Evolutionary conservation across 2,329 filamentous ascomycete genomes (phyloP), one percentile per base, ranked within the genome.

Genomic region (Xylariaceae sp.): DNA sequence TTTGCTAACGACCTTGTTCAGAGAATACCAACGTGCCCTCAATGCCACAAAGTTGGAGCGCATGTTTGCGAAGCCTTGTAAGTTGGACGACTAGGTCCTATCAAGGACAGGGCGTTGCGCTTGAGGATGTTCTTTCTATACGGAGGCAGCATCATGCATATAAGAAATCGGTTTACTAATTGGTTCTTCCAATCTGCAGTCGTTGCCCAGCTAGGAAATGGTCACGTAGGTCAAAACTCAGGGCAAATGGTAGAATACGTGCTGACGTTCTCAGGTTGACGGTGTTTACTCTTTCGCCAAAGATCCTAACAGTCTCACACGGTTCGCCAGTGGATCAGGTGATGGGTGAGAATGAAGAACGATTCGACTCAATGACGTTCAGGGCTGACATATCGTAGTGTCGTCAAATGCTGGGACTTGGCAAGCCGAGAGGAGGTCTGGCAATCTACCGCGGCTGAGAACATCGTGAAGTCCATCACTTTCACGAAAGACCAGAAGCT

Each of bases 401-500:
- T 97, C 8, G 84, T 99, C 59, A 99, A 99, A 52, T 67, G 66
- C 47, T 71, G 69, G 69, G 61, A 63, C 18, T 54, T 71, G 35
- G 63, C 62, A 5, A 63, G 62, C 30, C 64, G 69, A 45, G 69
- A 69, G 15, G 66, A 71, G 76, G 88, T 94, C 39, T 96, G 92
- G 92, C 88, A 95, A 74, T 77, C 94, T 67, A 83, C 86, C 7
- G 93, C 92, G 23, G 95, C 99, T 73, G 90, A 96, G 68, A 96
- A 96, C 67, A 88, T 97, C 50, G 90, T 97, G 67, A 96, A 96
- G 78, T 89, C 89, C 11, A 81, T 97, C 72, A 88, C 87, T 67
- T 99, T 93, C 89, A 96, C 92, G 2, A 82, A 85, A 50, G 90
- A 96, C 68, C 84, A 87, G 70, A 93, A 92, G 72, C 79, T 97